phyloP scores from a whole-genome alignment of 257 asterid genomes.

The Orobanche coerulescens region DNA sequence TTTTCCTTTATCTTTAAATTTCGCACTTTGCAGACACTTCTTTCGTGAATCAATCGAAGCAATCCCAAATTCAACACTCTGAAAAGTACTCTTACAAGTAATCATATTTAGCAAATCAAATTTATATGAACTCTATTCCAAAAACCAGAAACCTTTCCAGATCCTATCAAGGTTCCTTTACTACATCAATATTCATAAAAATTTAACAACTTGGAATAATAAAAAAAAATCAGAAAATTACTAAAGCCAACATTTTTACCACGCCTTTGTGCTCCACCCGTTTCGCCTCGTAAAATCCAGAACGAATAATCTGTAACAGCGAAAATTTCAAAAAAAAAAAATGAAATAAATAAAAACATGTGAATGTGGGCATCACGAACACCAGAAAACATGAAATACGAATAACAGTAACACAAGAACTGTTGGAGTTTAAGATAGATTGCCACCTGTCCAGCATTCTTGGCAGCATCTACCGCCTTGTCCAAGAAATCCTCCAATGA shows the following conservation, averaged over 20 bases:
- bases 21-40: no score
- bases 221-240: background rate
- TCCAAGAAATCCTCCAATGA: slow-evolving; percentile 52
- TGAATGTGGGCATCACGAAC: background rate
- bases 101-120: background rate
- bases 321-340: background rate
- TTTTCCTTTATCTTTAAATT: no score
- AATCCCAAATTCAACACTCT: background rate
- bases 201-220: no score
- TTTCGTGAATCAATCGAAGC: no score
- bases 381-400: no score
- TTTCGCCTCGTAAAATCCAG: slow-evolving; percentile 50
- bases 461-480: slow-evolving; percentile 62
- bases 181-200: background rate
- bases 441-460: slow-evolving; percentile 65
- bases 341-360: background rate
- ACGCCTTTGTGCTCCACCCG: slow-evolving; percentile 63
- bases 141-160: background rate
- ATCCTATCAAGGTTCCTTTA: background rate
- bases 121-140: background rate
- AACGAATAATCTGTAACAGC: slow-evolving; percentile 41
- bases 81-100: background rate
- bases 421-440: background rate
- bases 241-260: slow-evolving; percentile 24
- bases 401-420: background rate